Percentiles rank a stretch among this genome's conserved stretches.
Conservation (phyloP, 129 eudicot species). For the Pulicaria dysenterica region DNA sequence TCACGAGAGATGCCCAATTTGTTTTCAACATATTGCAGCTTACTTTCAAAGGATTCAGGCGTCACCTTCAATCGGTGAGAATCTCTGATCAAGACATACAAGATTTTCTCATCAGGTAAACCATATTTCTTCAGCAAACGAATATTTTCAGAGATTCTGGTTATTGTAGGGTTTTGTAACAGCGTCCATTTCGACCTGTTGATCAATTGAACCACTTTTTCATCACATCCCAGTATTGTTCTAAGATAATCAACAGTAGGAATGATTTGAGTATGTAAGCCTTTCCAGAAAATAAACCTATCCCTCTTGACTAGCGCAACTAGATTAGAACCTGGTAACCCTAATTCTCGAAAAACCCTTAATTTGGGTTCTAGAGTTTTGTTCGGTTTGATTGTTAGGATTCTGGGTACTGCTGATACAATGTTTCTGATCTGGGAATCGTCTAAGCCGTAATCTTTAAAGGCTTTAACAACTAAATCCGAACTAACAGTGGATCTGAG, state of each 20-base stretch:
- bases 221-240: slow-evolving; percentile 28
- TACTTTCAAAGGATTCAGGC: slow-evolving; percentile 16
- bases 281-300: neutral
- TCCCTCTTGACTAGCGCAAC: slow-evolving; percentile 14
- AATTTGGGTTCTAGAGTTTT: slow-evolving; percentile 27
- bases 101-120: slow-evolving; percentile 15
- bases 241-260: slow-evolving; percentile 31
- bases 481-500: slow-evolving; percentile 26
- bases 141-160: slow-evolving; percentile 18
- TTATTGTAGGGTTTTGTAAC: neutral
- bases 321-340: slow-evolving; percentile 32
- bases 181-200: slow-evolving; percentile 20
- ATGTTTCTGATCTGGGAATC: slow-evolving; percentile 35
- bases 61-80: slow-evolving; percentile 14
- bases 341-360: slow-evolving; percentile 17
- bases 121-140: slow-evolving; percentile 28
- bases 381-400: slow-evolving; percentile 4
- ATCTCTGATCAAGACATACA: neutral
- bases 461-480: slow-evolving; percentile 27
- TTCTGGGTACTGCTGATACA: slow-evolving; percentile 7
- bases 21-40: slow-evolving; percentile 20
- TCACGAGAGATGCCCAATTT: slow-evolving; percentile 33
- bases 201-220: slow-evolving; percentile 16
- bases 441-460: slow-evolving; percentile 21
- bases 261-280: slow-evolving; percentile 15